These are phyloP conservation scores for Zasmidium citrigriseum DNA, from an alignment of 2,329 filamentous ascomycete genomes.

Conservation along the genomic window DNA sequence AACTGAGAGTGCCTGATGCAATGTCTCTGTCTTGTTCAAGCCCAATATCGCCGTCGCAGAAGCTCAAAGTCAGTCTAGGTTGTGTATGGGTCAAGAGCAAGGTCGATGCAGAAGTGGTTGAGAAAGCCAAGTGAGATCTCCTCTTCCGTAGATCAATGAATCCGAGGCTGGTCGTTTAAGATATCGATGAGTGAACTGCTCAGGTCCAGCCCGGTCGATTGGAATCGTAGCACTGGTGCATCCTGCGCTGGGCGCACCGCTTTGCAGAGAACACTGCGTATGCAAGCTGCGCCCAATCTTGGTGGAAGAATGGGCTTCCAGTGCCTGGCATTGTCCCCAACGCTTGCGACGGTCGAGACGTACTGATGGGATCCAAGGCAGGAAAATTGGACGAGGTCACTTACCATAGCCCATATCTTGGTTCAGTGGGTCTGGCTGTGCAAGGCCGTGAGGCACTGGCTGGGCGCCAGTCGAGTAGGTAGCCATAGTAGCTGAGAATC, in stretches of 20 bases:
- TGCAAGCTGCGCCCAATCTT: neutral
- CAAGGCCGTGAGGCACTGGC: constrained; percentile 16
- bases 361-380: neutral
- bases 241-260: neutral
- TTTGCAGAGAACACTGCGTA: constrained; percentile 1
- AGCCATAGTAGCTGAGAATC: constrained; percentile 11
- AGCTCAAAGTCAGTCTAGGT: neutral
- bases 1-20: neutral
- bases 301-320: neutral
- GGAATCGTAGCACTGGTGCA: neutral
- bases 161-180: no score
- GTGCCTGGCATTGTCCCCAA: neutral
- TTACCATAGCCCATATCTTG: constrained; percentile 20
- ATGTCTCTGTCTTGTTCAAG: neutral
- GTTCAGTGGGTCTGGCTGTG: constrained; percentile 12
- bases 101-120: no score
- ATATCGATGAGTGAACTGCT: neutral
- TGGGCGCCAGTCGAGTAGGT: constrained; percentile 16
- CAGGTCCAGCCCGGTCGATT: neutral
- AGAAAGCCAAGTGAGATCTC: no score
- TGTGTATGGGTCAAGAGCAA: no score
- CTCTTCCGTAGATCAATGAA: no score
- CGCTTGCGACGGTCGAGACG: no score
- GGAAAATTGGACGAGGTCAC: neutral
- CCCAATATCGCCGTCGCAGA: constrained; percentile 3